Evolutionary conservation across 345 rosid genomes (phyloP).

Genomic region (Crucihimalaya himalaica): DNA sequence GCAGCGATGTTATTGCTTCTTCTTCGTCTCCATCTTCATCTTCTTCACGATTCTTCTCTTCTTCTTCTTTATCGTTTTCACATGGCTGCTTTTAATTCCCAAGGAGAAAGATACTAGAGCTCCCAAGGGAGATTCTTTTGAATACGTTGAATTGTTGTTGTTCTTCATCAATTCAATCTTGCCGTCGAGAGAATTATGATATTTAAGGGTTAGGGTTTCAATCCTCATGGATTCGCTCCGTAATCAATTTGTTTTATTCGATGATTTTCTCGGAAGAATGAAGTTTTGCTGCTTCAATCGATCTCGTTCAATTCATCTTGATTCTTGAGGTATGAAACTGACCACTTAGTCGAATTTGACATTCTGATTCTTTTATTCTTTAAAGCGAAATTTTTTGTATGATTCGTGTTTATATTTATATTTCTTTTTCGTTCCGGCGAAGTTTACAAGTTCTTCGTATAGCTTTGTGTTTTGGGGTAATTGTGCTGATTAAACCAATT

Average conservation of each 20-base stretch:
- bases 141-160: constrained; percentile 5
- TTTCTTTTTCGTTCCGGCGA: background rate
- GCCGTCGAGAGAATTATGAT: background rate
- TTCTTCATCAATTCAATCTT: constrained; percentile 11
- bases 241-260: constrained; percentile 41
- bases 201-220: constrained; percentile 22
- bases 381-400: background rate
- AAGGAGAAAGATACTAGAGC: background rate
- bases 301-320: constrained; percentile 69
- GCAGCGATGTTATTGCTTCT: constrained; percentile 17
- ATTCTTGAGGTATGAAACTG: constrained; percentile 59
- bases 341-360: background rate
- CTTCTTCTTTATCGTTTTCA: background rate
- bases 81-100: background rate
- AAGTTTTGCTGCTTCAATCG: constrained; percentile 58
- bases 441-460: background rate
- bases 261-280: constrained; percentile 58
- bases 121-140: background rate
- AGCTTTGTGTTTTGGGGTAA: background rate
- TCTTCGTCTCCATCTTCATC: constrained; percentile 25
- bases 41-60: background rate
- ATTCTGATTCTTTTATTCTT: background rate
- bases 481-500: background rate
- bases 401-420: background rate
- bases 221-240: constrained; percentile 9